phyloP scores from a whole-genome alignment of 345 rosid species.

The Viola odorata region DNA sequence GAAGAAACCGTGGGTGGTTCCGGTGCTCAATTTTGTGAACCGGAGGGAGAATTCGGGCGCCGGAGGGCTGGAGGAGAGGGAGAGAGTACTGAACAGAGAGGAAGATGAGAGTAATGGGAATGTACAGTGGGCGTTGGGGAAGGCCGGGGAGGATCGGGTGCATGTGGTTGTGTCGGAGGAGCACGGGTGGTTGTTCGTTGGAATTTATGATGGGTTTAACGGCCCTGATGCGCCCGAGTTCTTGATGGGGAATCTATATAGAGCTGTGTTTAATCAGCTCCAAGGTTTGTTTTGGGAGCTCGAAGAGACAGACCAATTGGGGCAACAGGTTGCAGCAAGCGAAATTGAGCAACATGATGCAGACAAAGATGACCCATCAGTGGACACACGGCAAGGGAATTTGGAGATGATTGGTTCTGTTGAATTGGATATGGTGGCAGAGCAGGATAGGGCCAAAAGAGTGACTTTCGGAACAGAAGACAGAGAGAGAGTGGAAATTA shows the following conservation, averaged over 20 bases:
- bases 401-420: background rate
- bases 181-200: constrained; percentile 95
- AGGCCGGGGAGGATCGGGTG: constrained; percentile 97
- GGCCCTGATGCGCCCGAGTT: constrained; percentile 98
- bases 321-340: too few species aligned
- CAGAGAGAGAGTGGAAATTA: constrained; percentile 39
- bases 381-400: constrained; percentile 8
- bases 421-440: background rate
- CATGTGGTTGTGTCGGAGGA: constrained; percentile 95
- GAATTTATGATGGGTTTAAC: constrained; percentile 95
- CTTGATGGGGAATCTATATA: constrained; percentile 93
- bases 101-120: constrained; percentile 31
- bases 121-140: constrained; percentile 95
- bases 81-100: background rate
- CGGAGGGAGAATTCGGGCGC: constrained; percentile 40
- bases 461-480: constrained; percentile 57
- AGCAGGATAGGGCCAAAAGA: constrained; percentile 32
- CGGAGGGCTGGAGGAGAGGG: constrained; percentile 22
- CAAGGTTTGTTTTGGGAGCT: constrained; percentile 91
- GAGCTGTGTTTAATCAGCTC: constrained; percentile 80
- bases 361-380: constrained; percentile 18
- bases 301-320: constrained; percentile 18
- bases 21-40: constrained; percentile 69
- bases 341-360: background rate
- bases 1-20: constrained; percentile 94